Conservation (phyloP, 768 basidiomycete species). For the Multifurca ochricompacta region DNA sequence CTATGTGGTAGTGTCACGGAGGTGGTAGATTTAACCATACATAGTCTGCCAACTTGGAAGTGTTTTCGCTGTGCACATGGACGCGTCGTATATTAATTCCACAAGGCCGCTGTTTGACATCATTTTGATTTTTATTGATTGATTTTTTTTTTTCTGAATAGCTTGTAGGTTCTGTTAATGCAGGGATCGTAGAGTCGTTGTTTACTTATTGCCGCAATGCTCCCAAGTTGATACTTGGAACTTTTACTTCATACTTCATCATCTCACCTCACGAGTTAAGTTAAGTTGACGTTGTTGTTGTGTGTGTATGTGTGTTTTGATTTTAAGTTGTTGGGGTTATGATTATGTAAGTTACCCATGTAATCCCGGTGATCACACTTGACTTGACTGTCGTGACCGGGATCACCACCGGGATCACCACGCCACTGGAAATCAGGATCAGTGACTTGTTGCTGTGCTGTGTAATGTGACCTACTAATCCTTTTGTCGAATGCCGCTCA, state of each 20-base stretch:
- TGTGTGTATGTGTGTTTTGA: no score
- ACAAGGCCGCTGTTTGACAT: background rate
- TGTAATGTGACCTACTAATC: background rate
- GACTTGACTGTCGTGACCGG: no score
- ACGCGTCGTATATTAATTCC: background rate
- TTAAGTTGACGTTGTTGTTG: no score
- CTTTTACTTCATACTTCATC: background rate
- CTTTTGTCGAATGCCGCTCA: constrained; percentile 15
- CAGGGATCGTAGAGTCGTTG: background rate
- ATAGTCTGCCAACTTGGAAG: background rate
- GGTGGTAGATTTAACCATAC: no score
- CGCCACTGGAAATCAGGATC: no score
- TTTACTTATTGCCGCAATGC: background rate
- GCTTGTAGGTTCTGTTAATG: background rate
- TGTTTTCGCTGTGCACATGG: background rate
- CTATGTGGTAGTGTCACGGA: background rate
- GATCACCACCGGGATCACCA: no score
- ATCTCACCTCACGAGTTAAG: background rate
- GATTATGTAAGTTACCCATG: no score
- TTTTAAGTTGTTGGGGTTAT: no score
- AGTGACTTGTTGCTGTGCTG: background rate
- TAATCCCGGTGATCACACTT: no score
- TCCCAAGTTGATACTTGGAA: background rate
- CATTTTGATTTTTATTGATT: constrained; percentile 3
- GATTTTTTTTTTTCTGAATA: background rate